phyloP scores from a whole-genome alignment of 2,329 filamentous ascomycete species.

The Thermomyces lanuginosus region DNA sequence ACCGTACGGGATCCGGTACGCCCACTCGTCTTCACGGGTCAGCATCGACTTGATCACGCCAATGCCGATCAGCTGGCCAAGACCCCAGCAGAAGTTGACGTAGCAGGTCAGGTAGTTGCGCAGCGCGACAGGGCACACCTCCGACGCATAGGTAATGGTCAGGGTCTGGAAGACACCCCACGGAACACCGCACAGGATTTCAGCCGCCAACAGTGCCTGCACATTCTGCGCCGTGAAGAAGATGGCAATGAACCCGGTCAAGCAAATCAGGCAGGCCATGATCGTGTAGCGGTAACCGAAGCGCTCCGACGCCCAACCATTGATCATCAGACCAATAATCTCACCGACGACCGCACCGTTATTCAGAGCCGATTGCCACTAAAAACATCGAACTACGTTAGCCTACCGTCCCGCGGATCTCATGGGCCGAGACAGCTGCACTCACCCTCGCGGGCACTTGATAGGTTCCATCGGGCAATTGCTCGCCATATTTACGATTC shows the following conservation, averaged over 20 bases:
- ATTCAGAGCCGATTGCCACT: conserved; percentile 32
- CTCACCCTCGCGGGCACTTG: conserved; percentile 24
- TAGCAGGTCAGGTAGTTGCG: conserved; percentile 32
- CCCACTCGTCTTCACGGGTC: conserved; percentile 31
- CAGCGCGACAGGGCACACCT: conserved; percentile 31
- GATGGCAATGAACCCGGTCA: conserved; percentile 34
- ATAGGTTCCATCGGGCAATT: conserved; percentile 18
- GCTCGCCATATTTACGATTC: conserved; percentile 25
- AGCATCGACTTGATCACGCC: conserved; percentile 36
- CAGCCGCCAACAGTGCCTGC: conserved; percentile 31
- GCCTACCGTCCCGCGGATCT: conserved; percentile 1
- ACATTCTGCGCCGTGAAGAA: conserved; percentile 37
- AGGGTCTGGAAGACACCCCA: conserved; percentile 38
- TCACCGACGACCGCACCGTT: conserved; percentile 30
- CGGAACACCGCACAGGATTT: conserved; percentile 36
- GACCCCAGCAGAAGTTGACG: conserved; percentile 31
- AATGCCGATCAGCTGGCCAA: conserved; percentile 36
- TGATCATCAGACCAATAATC: conserved; percentile 37
- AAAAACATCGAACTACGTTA: conserved; percentile 6
- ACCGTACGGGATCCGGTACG: conserved; percentile 36
- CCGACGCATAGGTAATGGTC: conserved; percentile 32
- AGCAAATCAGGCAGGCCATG: conserved; percentile 30
- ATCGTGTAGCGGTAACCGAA: conserved; percentile 38
- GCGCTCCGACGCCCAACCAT: conserved; percentile 35
- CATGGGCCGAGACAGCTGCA: no score